Percentiles rank a stretch among this genome's conserved stretches.
phyloP scores from a whole-genome alignment of 2,329 filamentous ascomycete genomes.

The Ascochyta viciae-villosae region DNA sequence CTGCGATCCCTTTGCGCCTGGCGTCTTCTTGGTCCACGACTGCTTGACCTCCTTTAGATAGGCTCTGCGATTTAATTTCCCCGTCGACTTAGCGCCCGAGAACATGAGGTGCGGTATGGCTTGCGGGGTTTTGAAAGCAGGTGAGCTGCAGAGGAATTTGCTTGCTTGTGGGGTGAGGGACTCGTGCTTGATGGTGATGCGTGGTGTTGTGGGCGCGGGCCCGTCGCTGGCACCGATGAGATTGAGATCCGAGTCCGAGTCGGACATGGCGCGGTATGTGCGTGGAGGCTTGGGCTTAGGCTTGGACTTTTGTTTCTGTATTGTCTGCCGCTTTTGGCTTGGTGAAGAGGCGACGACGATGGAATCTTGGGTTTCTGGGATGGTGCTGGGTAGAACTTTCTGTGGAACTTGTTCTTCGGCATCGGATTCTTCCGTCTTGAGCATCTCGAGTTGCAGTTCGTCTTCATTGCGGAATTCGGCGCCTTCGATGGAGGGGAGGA shows the following conservation, averaged over 20 bases:
- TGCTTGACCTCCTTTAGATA: constrained; percentile 33
- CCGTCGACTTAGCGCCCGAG: constrained; percentile 2
- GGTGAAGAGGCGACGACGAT: neutral
- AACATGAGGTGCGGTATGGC: neutral
- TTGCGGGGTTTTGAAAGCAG: constrained; percentile 24
- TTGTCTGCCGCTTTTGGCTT: neutral
- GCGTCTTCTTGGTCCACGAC: constrained; percentile 29
- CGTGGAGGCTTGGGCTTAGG: neutral
- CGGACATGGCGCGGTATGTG: constrained; percentile 13
- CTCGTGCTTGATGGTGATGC: constrained; percentile 35
- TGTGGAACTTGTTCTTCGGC: neutral
- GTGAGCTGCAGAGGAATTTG: constrained; percentile 20
- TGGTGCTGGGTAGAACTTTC: constrained; percentile 11
- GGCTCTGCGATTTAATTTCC: constrained; percentile 6
- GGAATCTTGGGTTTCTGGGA: constrained; percentile 10
- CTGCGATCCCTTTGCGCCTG: constrained; percentile 7
- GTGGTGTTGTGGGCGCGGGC: constrained; percentile 3
- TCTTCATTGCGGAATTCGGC: constrained; percentile 24
- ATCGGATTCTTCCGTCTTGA: constrained; percentile 5
- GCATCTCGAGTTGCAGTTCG: constrained; percentile 20
- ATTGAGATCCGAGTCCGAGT: constrained; percentile 15
- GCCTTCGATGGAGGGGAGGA: constrained; percentile 36
- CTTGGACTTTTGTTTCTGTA: neutral
- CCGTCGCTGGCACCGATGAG: constrained; percentile 6
- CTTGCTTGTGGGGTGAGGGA: constrained; percentile 22